Conservation (phyloP, 371 early-diverging fungal species). For the Syncephalastrum sp. region DNA sequence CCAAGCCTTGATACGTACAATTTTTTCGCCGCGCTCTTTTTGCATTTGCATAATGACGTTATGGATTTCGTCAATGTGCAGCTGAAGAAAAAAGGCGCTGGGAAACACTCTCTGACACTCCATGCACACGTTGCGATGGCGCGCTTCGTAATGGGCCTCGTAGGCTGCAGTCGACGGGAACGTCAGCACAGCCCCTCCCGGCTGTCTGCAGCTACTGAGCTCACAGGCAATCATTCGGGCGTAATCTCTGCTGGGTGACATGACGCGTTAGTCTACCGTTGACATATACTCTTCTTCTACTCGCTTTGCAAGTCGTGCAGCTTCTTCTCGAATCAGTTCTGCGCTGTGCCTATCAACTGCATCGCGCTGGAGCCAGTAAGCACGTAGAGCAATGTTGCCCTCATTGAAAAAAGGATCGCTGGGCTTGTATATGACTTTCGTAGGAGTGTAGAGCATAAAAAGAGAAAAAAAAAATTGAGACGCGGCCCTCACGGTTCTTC, state of each 20-base stretch:
- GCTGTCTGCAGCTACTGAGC: slow-evolving; percentile 15
- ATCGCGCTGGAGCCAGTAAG: slow-evolving; percentile 44
- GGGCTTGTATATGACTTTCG: slow-evolving; percentile 24
- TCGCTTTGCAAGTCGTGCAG: slow-evolving; percentile 18
- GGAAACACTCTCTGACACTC: slow-evolving; percentile 56
- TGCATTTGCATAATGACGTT: slow-evolving; percentile 46
- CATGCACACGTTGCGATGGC: slow-evolving; percentile 53
- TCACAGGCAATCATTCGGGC: slow-evolving; percentile 25
- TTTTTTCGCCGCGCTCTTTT: slow-evolving; percentile 58
- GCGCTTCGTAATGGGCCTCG: slow-evolving; percentile 58
- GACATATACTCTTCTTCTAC: neutral
- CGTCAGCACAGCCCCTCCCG: slow-evolving; percentile 8
- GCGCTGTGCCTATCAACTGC: slow-evolving; percentile 13
- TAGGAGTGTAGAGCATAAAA: slow-evolving; percentile 37
- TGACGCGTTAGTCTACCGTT: too few species aligned
- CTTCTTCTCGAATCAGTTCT: slow-evolving; percentile 30
- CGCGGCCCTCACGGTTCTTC: slow-evolving; percentile 3
- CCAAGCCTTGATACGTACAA: slow-evolving; percentile 32
- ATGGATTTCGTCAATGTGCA: slow-evolving; percentile 61
- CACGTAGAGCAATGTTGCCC: slow-evolving; percentile 52
- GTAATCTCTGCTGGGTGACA: slow-evolving; percentile 4
- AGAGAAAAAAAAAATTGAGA: slow-evolving; percentile 4
- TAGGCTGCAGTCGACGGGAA: slow-evolving; percentile 47
- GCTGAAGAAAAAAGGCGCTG: slow-evolving; percentile 43
- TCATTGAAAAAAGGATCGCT: slow-evolving; percentile 53